Percentiles rank a stretch among this genome's conserved stretches.
Evolutionary conservation across 2,329 filamentous ascomycete species (phyloP).

Genomic region (Stagonosporopsis tanaceti): DNA sequence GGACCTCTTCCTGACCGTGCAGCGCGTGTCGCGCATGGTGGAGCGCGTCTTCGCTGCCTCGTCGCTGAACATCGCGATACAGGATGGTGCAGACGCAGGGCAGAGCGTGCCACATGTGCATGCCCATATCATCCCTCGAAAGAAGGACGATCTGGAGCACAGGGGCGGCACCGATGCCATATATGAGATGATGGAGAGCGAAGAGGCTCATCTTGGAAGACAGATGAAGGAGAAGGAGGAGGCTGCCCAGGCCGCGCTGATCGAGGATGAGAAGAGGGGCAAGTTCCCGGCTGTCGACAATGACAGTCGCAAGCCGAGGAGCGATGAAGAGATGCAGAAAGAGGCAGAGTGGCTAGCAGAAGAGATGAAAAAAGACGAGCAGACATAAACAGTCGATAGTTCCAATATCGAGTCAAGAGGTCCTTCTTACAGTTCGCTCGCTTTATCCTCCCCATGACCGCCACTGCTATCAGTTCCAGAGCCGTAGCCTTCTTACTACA

Average conservation of each 20-base stretch:
- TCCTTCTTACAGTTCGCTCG: not conserved
- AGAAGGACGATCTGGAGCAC: constrained; percentile 65
- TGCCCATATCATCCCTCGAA: constrained; percentile 86
- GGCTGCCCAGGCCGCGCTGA: constrained; percentile 37
- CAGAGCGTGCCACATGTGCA: constrained; percentile 96
- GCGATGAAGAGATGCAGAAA: constrained; percentile 76
- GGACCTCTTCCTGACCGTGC: constrained; percentile 88
- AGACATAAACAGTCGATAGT: constrained; percentile 3
- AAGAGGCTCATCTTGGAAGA: constrained; percentile 82
- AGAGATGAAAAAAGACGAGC: constrained; percentile 59
- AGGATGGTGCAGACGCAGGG: constrained; percentile 88
- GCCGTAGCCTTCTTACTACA: not conserved
- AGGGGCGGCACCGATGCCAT: constrained; percentile 73
- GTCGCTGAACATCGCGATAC: constrained; percentile 92
- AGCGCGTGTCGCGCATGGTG: constrained; percentile 81
- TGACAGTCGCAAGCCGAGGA: constrained; percentile 69
- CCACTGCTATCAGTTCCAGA: not conserved
- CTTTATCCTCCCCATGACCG: not conserved
- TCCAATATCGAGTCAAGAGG: not conserved
- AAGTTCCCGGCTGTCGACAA: constrained; percentile 76
- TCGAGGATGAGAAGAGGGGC: constrained; percentile 50
- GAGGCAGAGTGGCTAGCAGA: constrained; percentile 75
- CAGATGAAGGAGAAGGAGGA: constrained; percentile 70
- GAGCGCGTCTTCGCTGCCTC: constrained; percentile 68
- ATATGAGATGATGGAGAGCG: constrained; percentile 82